Base-by-base conservation (phyloP, 2,329 filamentous ascomycete genomes). In the Claviceps quebecensis region DNA sequence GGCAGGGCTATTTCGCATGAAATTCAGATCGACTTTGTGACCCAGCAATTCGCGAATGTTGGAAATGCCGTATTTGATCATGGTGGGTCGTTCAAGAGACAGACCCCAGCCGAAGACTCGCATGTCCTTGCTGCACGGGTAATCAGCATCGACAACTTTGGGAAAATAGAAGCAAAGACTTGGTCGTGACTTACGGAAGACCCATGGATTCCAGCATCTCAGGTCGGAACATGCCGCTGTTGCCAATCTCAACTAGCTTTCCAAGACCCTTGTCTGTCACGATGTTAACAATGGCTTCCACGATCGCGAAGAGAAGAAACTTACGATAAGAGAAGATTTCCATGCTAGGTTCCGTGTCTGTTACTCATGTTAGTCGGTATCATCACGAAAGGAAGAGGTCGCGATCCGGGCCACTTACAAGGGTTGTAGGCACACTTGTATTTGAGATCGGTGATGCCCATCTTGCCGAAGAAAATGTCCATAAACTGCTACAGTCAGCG, bases 121-220 rank as follows among this genome's bases (percentile, higher is more conserved):
- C 81, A 97, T 81, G 62, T 95, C 86, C 70, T 84, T 88, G 23
- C 53, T 54, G 23, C 41, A 40, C 23, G 6, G 40, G 43, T 14
- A 17, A 14, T 46, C 14, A 48, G 46, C 40, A 22, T 51, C 11
- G 14, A 39, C n/a, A 23, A 14, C 34, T 6, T 36, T 39, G 38
- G 23, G 7, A 26, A 14, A 45, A 13, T 22, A 13, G 19, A 14
- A 44, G 23, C 3, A 11, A 14, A 26, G 5, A 11, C 14, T 16
- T 45, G 26, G 2, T 8, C n/a, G 7, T 41, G 13, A 46, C 53
- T 46, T 51, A 54, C 53, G 90, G 90, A 62, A 97, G 69, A 37
- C 91, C 91, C 90, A 96, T 95, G 5, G 89, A 76, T 70, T 95
- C 86, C 63, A 96, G 69, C 91, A 97, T 96, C 71, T 98, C 93